Base-by-base conservation (phyloP, 108 stramenopile genomes). In the Hondaea fermentalgiana region DNA sequence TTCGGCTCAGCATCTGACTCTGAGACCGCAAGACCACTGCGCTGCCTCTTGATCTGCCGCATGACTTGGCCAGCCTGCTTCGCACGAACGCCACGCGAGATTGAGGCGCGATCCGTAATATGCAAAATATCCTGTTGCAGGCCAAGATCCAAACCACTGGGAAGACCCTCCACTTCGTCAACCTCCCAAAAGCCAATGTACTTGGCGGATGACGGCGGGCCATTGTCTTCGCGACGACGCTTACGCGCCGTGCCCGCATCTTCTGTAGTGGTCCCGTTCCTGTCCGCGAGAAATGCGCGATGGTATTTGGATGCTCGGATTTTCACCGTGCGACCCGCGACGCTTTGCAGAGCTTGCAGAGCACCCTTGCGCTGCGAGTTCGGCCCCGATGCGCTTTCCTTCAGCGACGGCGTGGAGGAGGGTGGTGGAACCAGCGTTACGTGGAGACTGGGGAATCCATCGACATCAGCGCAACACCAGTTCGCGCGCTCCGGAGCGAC, bases 381-480 rank as follows among this genome's bases (percentile, higher is more conserved):
- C 43, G 23, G 28, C 19, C 72, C 35, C 2, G 35, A 35, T 35
- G 55, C 55, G 55, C 55, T 57, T 16, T 57, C 14, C 1, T 8
- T 16, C 55, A 16, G 16, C 55, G 55, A 57, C 2, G 55, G 16
- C 8, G 55, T 14, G 14, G 55, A 57, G 0, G 55, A 16, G 17
- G 76, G 25, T 23, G 76, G 76, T 35, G 76, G 76, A 6, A 83
- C 76, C 45, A 83, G 51, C 45, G 76, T 83, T 0, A 83, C 76
- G 76, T 83, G 76, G 19, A 83, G 23, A 45, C 49, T 83, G 19
- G 45, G n/a, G 51, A 45, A 45, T 12, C 76, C 76, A 8, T 83
- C 76, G 10, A 83, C 51, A 83, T 83, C 76, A 6, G 76, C 76
- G 51, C 76, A 83, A 23, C 76, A 83, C 76, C 76, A 83, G 51